Conservation (phyloP, 257 asterid species). For the Solanum etuberosum region DNA sequence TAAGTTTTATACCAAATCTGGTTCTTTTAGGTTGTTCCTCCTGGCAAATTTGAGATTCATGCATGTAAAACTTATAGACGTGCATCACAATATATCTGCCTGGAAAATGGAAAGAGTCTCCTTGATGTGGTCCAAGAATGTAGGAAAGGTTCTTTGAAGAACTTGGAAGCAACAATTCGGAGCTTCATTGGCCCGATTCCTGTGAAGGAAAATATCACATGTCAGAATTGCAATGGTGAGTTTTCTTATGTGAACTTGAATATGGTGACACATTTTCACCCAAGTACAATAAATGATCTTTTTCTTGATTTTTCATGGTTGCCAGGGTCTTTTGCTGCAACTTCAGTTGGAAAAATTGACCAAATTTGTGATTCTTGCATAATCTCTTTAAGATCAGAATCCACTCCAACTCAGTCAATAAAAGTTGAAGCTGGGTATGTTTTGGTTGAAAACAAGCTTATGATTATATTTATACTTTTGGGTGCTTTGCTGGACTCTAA, state of each 20-base stretch:
- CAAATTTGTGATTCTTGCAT: slow-evolving; percentile 83
- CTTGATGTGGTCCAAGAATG: slow-evolving; percentile 92
- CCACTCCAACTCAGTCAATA: neutral
- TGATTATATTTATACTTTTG: neutral
- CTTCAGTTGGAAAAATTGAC: slow-evolving; percentile 48
- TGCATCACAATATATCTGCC: slow-evolving; percentile 85
- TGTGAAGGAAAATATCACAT: slow-evolving; percentile 57
- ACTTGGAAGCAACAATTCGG: slow-evolving; percentile 64
- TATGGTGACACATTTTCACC: slow-evolving; percentile 1
- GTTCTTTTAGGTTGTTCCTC: slow-evolving; percentile 60
- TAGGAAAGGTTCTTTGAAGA: slow-evolving; percentile 56
- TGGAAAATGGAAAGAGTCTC: slow-evolving; percentile 92
- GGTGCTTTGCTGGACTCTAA: neutral
- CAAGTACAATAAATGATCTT: neutral
- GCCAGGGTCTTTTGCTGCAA: slow-evolving; percentile 69
- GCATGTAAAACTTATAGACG: slow-evolving; percentile 91
- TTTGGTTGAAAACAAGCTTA: neutral
- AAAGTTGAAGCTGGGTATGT: slow-evolving; percentile 18
- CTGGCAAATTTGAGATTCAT: slow-evolving; percentile 92
- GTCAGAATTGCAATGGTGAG: slow-evolving; percentile 74
- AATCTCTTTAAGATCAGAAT: slow-evolving; percentile 42
- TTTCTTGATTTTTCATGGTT: slow-evolving; percentile 12
- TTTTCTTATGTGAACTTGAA: neutral
- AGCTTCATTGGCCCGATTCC: slow-evolving; percentile 74
- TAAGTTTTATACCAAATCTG: neutral